A percentile compares a stretch with the other conserved stretches of the same genome.
phyloP scores from a whole-genome alignment of 2,329 filamentous ascomycete genomes.

The Paraphaeosphaeria sporulosa region DNA sequence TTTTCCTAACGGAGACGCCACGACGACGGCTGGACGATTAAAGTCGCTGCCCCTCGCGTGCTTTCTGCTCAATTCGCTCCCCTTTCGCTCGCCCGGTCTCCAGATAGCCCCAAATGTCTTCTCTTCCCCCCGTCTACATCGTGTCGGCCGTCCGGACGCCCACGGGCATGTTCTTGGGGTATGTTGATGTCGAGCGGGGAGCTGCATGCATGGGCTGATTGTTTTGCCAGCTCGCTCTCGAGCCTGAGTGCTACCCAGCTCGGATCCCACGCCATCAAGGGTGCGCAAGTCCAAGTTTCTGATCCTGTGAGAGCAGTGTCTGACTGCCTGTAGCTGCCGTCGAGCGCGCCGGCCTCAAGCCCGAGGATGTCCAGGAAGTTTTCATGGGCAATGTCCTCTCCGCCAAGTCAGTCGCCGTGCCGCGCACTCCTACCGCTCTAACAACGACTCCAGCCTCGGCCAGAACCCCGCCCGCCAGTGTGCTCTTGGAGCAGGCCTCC shows the following conservation, averaged over 20 bases:
- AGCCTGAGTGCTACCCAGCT: slow-evolving; percentile 86
- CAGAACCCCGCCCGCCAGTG: slow-evolving; percentile 97
- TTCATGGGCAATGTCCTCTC: slow-evolving; percentile 98
- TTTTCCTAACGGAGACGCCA: slow-evolving; percentile 29
- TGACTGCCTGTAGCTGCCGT: slow-evolving; percentile 68
- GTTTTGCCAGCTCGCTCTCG: slow-evolving; percentile 75
- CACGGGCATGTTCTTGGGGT: slow-evolving; percentile 94
- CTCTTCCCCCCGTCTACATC: slow-evolving; percentile 90
- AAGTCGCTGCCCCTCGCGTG: slow-evolving; percentile 10
- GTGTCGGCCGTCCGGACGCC: slow-evolving; percentile 91
- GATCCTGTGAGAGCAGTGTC: not conserved
- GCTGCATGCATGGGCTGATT: slow-evolving; percentile 32
- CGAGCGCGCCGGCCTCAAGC: slow-evolving; percentile 85
- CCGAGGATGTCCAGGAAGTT: slow-evolving; percentile 91
- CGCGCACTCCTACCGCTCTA: slow-evolving; percentile 6
- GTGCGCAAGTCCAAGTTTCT: slow-evolving; percentile 57
- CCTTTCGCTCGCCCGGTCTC: slow-evolving; percentile 6
- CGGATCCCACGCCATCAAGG: slow-evolving; percentile 90
- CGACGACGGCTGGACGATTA: slow-evolving; percentile 5
- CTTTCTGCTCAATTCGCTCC: not conserved
- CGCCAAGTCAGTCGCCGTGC: slow-evolving; percentile 73
- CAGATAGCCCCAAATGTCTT: slow-evolving; percentile 68
- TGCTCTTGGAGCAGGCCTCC: slow-evolving; percentile 86
- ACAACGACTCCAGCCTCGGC: slow-evolving; percentile 72
- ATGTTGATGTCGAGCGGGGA: slow-evolving; percentile 46